Percentiles rank a stretch among this genome's conserved stretches.
Evolutionary conservation across 2,329 filamentous ascomycete species (phyloP).

Genomic region (Escovopsis sp.): DNA sequence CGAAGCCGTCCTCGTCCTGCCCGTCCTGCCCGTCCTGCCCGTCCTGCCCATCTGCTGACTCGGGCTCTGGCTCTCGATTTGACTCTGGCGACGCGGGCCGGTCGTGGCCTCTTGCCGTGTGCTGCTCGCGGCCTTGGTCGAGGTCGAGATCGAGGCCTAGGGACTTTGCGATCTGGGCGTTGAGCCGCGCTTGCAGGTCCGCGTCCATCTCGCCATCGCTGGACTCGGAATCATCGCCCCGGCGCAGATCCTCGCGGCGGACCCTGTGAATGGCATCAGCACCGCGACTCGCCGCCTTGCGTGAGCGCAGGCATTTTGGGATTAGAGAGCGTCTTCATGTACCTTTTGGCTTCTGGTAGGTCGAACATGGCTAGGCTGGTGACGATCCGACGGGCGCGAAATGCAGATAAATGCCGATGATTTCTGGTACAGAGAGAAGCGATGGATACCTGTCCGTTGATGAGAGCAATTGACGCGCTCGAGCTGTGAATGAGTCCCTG

Average conservation of each 20-base stretch:
- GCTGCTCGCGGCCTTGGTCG: neutral
- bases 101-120: neutral
- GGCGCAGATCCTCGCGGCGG: slow-evolving; percentile 38
- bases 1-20: slow-evolving; percentile 17
- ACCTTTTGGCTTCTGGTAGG: slow-evolving; percentile 19
- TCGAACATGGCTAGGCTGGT: slow-evolving; percentile 13
- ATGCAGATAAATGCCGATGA: neutral
- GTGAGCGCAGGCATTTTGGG: neutral
- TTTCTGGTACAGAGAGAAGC: too few species aligned
- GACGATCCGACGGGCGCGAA: neutral
- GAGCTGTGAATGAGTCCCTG: too few species aligned
- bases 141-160: slow-evolving; percentile 20
- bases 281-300: neutral
- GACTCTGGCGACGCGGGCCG: too few species aligned
- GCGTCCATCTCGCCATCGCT: slow-evolving; percentile 17
- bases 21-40: slow-evolving; percentile 1
- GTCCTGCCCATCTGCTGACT: too few species aligned
- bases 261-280: slow-evolving; percentile 24
- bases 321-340: neutral
- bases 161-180: slow-evolving; percentile 32
- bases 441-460: too few species aligned
- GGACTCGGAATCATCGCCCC: slow-evolving; percentile 15
- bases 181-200: slow-evolving; percentile 28
- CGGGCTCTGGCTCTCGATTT: too few species aligned
- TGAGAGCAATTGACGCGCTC: too few species aligned